phyloP scores from a whole-genome alignment of 2,329 filamentous ascomycete species.

The Colletotrichum sp. region DNA sequence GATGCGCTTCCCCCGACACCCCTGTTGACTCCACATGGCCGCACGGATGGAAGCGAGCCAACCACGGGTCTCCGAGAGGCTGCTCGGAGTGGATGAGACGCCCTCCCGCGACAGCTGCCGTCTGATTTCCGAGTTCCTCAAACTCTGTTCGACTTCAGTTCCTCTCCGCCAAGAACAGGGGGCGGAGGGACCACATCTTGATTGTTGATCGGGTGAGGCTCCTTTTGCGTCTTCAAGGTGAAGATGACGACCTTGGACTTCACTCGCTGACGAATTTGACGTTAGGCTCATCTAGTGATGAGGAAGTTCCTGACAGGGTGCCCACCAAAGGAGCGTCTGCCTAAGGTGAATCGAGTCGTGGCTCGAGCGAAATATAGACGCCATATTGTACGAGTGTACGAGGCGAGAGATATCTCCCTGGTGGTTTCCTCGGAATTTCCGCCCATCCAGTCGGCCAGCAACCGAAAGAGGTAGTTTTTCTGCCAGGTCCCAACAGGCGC shows the following conservation, averaged over 20 bases:
- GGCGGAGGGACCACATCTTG: constrained; percentile 3
- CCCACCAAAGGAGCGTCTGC: background rate
- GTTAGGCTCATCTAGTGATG: background rate
- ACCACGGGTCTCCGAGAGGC: background rate
- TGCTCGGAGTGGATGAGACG: constrained; percentile 15
- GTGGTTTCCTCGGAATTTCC: background rate
- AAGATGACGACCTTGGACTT: background rate
- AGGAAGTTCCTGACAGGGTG: background rate
- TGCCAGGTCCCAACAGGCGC: background rate
- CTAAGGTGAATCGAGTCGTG: accelerated
- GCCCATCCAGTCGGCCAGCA: background rate
- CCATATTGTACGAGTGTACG: background rate
- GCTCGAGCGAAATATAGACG: accelerated
- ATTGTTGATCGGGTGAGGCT: background rate
- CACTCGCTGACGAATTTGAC: background rate
- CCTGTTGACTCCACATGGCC: background rate
- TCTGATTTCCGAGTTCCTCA: constrained; percentile 18
- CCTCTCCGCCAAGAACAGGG: background rate
- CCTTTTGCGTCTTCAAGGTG: background rate
- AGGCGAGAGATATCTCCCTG: background rate
- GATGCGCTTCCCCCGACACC: background rate
- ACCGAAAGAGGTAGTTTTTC: background rate
- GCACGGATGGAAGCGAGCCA: constrained; percentile 3
- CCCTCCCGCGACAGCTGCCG: constrained; percentile 17
- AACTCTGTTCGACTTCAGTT: constrained; percentile 17